Evolutionary conservation across 495 filamentous ascomycete species (phyloP), one percentile per base, ranked within the genome.

Genomic region (Acidomyces sp.): DNA sequence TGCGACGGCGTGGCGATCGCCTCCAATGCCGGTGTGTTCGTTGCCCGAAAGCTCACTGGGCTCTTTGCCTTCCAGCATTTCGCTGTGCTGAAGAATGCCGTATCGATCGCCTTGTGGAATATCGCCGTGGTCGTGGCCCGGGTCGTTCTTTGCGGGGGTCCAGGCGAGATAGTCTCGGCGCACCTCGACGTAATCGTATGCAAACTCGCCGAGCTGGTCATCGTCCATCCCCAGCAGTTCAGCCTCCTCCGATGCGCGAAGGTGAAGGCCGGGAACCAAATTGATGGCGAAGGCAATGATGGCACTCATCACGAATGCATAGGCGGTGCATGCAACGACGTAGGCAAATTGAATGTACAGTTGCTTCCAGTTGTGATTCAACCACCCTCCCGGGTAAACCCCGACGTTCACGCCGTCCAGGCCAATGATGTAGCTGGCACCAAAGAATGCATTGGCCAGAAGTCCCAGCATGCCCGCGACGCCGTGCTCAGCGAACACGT

Each of bases 111-210:
- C 65, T 38, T 76, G 68, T 1, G 77, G 68, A 44, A 80, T 72
- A 46, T 79, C 64, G 53, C 78, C 70, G 29, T 78, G 72, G 34
- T 62, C 65, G 24, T 62, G 55, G 12, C 67, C 68, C 48, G 78
- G 78, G 24, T 81, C 76, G 26, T 62, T 56, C 59, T 82, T 82
- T 41, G 84, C 81, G 0, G 90, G 88, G 3, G 85, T 94, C 90
- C 90, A 97, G 32, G 90, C 90, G 12, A 95, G 74, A 67, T 94
- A 97, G 59, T 97, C 90, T 45, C 90, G 77, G 42, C 90, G 79
- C 45, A 97, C 90, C 68, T 97, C 90, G 51, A 97, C 90, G 60
- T 97, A 97, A 62, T 97, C 90, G 66, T 97, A 97, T 5, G 90
- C 92, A 56, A 97, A 97, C 62, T 97, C 90, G 56, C 90, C 90